Evolutionary conservation across 2,329 filamentous ascomycete species (phyloP), one percentile per base, ranked within the genome.

Genomic region (Trichoderma citrinoviride): DNA sequence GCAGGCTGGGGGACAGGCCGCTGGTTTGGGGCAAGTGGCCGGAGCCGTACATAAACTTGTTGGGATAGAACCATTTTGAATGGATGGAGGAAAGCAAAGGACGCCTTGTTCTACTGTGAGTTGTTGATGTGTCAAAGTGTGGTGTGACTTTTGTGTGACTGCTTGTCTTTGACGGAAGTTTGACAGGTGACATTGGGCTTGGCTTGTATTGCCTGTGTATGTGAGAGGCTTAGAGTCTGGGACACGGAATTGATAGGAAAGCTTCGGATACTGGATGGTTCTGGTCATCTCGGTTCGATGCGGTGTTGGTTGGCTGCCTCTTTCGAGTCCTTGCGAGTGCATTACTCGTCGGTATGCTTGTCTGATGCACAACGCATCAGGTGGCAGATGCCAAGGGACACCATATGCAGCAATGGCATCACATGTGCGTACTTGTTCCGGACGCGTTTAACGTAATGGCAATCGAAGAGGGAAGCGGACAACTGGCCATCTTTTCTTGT

Each of bases 11-110:
- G 0, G 86, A 90, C 69, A 84, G 89, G 73, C 93, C 94, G 5
- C 81, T 98, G 72, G 82, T 98, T 19, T 90, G 91, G 87, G 93
- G 92, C 8, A 87, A 81, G 65, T 97, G 92, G 90, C 94, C 94
- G 1, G 93, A 96, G 73, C 89, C 91, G 56, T 88, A 90, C 66
- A 87, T 93, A 62, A 93, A 92, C 62, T 76, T 96, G 69, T 83
- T 94, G 47, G 87, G 87, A 64, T 81, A 71, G 67, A 66, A 56
- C 4, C 41, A 10, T 25, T 17, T 17, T 12, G 19, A 7, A 25
- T 37, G 33, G 12, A 37, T 14, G 10, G 10, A 12, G 27, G 14
- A 14, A 47, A 27, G 33, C 7, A 47, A 47, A 33, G n/a, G n/a
- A 19, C 12, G 29, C 10, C 10, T 4, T 2, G 3, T 27, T 12